Evolutionary conservation across 1,284 basidiomycete genomes (phyloP).

Genomic region (Apiotrichum veenhuisii): DNA sequence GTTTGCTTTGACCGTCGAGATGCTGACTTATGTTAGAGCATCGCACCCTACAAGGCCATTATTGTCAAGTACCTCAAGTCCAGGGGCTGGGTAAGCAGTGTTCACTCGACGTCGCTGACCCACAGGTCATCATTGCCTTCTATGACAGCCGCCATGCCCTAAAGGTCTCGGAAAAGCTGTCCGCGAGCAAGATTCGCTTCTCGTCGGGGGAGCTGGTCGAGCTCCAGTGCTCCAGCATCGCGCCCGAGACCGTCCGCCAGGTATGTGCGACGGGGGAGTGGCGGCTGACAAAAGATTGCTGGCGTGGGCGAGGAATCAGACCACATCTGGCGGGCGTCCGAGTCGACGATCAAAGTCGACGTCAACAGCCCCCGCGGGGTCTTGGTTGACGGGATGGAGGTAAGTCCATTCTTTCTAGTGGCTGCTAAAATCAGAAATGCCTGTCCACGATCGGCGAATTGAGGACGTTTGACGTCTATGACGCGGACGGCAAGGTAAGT

Average conservation of each 20-base stretch:
- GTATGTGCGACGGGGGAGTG: conserved; percentile 15
- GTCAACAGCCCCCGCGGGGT: conserved; percentile 19
- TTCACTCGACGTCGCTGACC: background rate
- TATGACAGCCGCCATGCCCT: conserved; percentile 37
- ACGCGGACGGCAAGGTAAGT: conserved; percentile 21
- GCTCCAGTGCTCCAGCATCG: conserved; percentile 27
- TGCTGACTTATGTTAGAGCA: conserved; percentile 11
- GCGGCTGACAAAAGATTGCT: conserved; percentile 11
- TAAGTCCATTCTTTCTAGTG: background rate
- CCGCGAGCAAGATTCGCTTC: conserved; percentile 18
- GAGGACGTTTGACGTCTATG: conserved; percentile 20
- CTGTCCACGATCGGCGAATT: conserved; percentile 25
- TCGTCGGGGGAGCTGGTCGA: conserved; percentile 2
- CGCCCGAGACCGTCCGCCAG: conserved; percentile 18
- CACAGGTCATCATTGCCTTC: conserved; percentile 38
- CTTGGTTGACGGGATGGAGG: conserved; percentile 13
- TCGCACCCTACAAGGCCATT: conserved; percentile 31
- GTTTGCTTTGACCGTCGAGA: background rate
- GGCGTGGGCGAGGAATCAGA: conserved; percentile 19
- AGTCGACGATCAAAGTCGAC: conserved; percentile 19
- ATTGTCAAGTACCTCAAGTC: conserved; percentile 27
- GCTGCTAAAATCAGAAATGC: conserved; percentile 15
- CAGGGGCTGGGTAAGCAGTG: conserved; percentile 28
- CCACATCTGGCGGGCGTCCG: conserved; percentile 21
- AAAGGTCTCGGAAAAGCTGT: conserved; percentile 28